Conservation (phyloP, 768 basidiomycete genomes). For the Trametes punicea region DNA sequence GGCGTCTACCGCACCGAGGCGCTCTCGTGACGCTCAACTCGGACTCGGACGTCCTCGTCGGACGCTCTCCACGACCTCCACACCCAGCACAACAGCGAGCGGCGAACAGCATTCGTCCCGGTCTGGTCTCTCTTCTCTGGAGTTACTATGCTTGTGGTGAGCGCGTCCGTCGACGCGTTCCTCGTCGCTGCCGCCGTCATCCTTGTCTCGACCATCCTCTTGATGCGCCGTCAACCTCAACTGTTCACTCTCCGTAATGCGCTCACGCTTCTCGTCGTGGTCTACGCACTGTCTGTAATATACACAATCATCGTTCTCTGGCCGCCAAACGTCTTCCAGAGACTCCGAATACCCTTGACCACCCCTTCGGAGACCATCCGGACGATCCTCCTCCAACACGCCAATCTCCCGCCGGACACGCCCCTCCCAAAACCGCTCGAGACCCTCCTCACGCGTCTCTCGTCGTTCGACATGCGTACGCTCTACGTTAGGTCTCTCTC, state of each 20-base stretch:
- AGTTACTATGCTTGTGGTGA: constrained; percentile 28
- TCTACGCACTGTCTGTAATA: constrained; percentile 50
- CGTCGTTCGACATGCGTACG: constrained; percentile 53
- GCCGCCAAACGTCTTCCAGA: constrained; percentile 61
- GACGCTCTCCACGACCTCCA: too few relatives aligned
- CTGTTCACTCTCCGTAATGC: constrained; percentile 23
- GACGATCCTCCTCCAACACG: constrained; percentile 40
- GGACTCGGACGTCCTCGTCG: too few relatives aligned
- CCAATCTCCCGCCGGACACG: constrained; percentile 28
- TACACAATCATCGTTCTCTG: constrained; percentile 43
- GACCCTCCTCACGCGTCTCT: constrained; percentile 50
- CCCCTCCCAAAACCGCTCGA: constrained; percentile 47
- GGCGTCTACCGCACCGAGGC: too few relatives aligned
- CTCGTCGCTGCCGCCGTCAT: constrained; percentile 18
- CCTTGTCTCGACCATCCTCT: constrained; percentile 16
- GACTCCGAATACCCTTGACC: constrained; percentile 52
- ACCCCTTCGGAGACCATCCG: constrained; percentile 52
- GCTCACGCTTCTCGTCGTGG: constrained; percentile 40
- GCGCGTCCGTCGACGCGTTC: constrained; percentile 27
- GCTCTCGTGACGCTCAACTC: too few relatives aligned
- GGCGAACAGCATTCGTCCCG: too few relatives aligned
- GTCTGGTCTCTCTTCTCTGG: too few relatives aligned
- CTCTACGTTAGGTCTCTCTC: constrained; percentile 54
- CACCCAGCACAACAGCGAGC: too few relatives aligned
- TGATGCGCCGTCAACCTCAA: constrained; percentile 15